Evolutionary conservation across 345 rosid genomes (phyloP).

Genomic region (Nephelium lappaceum): DNA sequence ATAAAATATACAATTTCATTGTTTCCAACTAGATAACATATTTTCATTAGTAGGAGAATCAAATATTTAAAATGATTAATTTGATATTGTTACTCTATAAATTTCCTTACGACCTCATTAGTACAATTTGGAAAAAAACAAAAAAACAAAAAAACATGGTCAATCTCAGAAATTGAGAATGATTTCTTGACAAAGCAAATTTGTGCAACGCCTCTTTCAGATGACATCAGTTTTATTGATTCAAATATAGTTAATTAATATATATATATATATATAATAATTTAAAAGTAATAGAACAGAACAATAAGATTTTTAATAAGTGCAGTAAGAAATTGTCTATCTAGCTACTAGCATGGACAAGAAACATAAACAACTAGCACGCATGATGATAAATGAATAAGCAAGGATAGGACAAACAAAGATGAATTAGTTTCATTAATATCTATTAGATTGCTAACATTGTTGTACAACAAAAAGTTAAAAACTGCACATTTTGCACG

Average conservation of each 20-base stretch:
- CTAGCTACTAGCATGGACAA: background rate
- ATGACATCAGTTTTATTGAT: background rate
- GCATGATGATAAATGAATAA: background rate
- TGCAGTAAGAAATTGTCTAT: background rate
- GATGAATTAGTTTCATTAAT: background rate
- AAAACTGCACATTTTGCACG: background rate
- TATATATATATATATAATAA: too few relatives aligned
- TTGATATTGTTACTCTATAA: background rate
- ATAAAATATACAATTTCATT: background rate
- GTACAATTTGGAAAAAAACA: background rate
- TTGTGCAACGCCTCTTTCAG: background rate
- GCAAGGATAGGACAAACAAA: background rate
- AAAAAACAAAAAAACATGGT: background rate
- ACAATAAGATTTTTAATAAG: background rate
- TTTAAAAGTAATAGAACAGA: background rate
- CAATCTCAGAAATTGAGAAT: background rate
- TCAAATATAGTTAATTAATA: background rate
- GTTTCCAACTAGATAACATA: background rate
- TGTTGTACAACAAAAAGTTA: too few relatives aligned
- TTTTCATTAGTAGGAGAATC: background rate
- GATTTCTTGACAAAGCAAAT: background rate
- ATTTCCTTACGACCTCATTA: background rate
- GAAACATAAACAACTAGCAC: background rate
- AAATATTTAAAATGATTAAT: too few relatives aligned
- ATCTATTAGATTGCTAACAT: background rate